Evolutionary conservation across 2,329 filamentous ascomycete species (phyloP).

Genomic region (Talaromyces sp.): DNA sequence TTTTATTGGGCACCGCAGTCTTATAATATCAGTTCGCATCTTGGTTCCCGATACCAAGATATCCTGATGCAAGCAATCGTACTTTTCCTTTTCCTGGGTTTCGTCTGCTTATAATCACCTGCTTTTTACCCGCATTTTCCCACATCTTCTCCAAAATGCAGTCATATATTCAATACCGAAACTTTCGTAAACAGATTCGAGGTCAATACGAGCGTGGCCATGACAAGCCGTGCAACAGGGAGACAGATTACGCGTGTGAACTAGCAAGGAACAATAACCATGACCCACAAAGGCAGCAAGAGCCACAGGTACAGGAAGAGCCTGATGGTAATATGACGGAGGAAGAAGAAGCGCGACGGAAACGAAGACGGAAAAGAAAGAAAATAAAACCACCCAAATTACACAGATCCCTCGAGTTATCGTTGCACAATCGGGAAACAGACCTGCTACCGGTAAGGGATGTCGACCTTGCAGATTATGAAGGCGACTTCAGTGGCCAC

Average conservation of each 20-base stretch:
- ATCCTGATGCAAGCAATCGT: too few species aligned
- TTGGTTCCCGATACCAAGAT: too few species aligned
- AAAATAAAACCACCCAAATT: background rate
- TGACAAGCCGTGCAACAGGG: background rate
- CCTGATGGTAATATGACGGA: background rate
- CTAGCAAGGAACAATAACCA: background rate
- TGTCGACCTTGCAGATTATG: background rate
- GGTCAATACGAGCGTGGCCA: background rate
- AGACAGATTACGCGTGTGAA: background rate
- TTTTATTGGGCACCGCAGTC: too few species aligned
- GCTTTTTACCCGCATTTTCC: background rate
- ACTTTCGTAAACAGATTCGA: background rate
- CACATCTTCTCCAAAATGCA: background rate
- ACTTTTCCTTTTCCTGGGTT: background rate
- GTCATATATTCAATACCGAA: conserved; percentile 1
- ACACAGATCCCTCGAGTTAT: background rate
- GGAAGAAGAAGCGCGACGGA: background rate
- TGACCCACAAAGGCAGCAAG: background rate
- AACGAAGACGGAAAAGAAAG: background rate
- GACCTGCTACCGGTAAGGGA: background rate
- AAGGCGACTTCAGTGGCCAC: background rate
- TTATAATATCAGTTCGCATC: too few species aligned
- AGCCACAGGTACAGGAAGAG: too few species aligned
- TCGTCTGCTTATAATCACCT: background rate
- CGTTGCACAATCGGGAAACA: background rate